These are phyloP conservation scores for Paraleonurus japonicus DNA, from an alignment of 257 asterid species.

Conservation along the genomic window DNA sequence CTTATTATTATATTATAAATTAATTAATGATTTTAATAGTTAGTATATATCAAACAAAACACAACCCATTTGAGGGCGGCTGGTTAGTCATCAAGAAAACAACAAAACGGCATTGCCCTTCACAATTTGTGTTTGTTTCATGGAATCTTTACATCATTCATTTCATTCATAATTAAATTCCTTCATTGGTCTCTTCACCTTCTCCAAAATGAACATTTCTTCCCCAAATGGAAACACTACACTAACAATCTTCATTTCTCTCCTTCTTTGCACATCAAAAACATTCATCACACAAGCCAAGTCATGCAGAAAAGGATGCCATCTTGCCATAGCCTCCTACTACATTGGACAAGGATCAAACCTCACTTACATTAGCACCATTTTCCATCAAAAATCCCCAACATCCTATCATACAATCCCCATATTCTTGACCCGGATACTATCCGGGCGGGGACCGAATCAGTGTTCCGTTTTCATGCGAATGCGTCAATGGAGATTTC, in stretches of 20 bases:
- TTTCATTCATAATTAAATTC: constrained; percentile 11
- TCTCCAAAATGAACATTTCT: constrained; percentile 29
- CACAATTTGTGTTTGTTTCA: constrained; percentile 10
- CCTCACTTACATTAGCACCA: constrained; percentile 53
- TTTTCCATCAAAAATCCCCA: constrained; percentile 41
- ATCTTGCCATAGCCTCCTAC: constrained; percentile 70
- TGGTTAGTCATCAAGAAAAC: constrained; percentile 16
- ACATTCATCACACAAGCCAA: constrained; percentile 39
- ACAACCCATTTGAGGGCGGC: constrained; percentile 30
- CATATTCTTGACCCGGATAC: constrained; percentile 34
- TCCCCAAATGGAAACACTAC: constrained; percentile 20
- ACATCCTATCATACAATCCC: constrained; percentile 47
- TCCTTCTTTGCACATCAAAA: constrained; percentile 14
- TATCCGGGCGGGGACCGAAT: constrained; percentile 45
- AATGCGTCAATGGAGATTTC: constrained; percentile 77
- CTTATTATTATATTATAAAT: background rate
- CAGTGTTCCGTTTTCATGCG: constrained; percentile 67
- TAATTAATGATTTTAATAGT: background rate
- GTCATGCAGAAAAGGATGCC: constrained; percentile 55
- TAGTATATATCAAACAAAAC: background rate
- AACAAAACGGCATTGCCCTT: constrained; percentile 35
- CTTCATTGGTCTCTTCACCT: background rate
- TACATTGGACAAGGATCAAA: constrained; percentile 57
- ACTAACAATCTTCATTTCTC: constrained; percentile 1
- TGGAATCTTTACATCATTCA: constrained; percentile 39